Conservation (phyloP, 257 asterid species). For the Vinca minor region DNA sequence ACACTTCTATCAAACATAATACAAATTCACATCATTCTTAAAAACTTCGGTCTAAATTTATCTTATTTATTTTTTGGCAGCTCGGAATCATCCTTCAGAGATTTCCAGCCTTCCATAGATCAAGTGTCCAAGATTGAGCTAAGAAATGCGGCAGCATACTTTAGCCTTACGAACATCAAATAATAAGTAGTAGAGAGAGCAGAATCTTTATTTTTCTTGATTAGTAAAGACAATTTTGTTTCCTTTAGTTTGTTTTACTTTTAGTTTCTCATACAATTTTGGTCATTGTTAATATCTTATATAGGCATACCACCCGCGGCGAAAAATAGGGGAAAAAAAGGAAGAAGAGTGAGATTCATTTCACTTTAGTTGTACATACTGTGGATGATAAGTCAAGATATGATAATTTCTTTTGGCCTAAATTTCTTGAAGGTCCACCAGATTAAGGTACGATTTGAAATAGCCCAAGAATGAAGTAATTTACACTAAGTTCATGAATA, state of each 20-base stretch:
- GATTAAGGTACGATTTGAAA: too few species aligned
- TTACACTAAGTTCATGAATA: too few species aligned
- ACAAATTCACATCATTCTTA: too few species aligned
- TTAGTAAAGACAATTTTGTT: not conserved
- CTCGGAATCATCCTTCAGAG: constrained; percentile 28
- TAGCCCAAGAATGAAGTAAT: too few species aligned
- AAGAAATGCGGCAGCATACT: constrained; percentile 38
- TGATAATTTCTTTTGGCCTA: not conserved
- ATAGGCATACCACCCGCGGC: not conserved
- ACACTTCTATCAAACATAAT: too few species aligned
- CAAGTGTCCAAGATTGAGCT: constrained; percentile 26
- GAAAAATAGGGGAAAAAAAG: too few species aligned
- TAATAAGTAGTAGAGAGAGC: not conserved
- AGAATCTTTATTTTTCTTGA: not conserved
- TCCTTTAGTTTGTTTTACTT: not conserved
- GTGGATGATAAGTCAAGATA: not conserved
- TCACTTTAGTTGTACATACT: not conserved
- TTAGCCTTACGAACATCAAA: constrained; percentile 27
- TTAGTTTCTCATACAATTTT: not conserved
- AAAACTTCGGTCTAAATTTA: not conserved
- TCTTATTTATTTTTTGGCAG: constrained; percentile 18
- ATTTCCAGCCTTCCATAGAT: constrained; percentile 7
- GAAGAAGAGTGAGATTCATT: not conserved
- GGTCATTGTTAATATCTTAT: not conserved
- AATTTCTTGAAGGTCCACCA: not conserved